Evolutionary conservation across 176 grass and related monocot genomes (phyloP).

Genomic region (Cenchrus fungigraminus): DNA sequence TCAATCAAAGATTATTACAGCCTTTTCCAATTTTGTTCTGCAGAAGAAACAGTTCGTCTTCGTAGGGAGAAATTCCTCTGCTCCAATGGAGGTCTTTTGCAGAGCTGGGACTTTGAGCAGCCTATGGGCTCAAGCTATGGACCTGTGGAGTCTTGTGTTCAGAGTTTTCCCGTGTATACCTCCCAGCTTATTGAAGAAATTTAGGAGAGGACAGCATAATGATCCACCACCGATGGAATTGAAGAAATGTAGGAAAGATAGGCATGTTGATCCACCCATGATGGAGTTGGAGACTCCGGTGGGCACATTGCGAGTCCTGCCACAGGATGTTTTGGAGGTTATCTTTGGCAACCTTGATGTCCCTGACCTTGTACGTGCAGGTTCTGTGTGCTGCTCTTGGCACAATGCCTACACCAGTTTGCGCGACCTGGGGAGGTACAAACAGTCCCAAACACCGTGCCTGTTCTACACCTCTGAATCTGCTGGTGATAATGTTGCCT

Average conservation of each 20-base stretch:
- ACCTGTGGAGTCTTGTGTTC: neutral
- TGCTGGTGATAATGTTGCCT: neutral
- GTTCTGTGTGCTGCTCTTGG: conserved; percentile 12
- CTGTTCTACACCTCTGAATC: neutral
- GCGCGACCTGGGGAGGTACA: neutral
- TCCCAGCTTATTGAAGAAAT: neutral
- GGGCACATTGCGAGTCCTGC: neutral
- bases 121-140: neutral
- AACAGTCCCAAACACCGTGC: neutral
- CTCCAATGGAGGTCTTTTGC: conserved; percentile 10
- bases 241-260: too few relatives aligned
- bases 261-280: too few relatives aligned
- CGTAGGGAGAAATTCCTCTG: neutral
- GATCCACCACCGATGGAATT: neutral
- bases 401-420: neutral
- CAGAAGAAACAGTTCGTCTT: neutral
- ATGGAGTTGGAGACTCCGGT: neutral
- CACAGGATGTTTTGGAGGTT: neutral
- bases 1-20: neutral
- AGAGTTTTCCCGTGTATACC: neutral
- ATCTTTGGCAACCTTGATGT: conserved; percentile 25
- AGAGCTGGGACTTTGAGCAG: neutral
- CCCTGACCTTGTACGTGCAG: conserved; percentile 17
- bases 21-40: too few relatives aligned
- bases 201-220: neutral